Conservation (phyloP, 345 rosid genomes). For the Linum usitatissimum region DNA sequence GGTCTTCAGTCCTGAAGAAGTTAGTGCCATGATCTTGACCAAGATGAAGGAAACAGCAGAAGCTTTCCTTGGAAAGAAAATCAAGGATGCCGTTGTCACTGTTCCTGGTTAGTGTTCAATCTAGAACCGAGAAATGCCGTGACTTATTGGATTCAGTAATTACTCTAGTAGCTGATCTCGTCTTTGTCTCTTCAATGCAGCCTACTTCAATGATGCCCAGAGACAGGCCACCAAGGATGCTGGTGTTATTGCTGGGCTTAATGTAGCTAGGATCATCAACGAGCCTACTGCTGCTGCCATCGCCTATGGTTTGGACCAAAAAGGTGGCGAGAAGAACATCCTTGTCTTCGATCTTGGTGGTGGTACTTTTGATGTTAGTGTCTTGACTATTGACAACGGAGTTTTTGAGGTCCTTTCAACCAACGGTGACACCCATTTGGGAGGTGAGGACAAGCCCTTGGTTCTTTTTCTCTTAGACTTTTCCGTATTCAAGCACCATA, state of each 20-base stretch:
- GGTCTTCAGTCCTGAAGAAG: slow-evolving; percentile 22
- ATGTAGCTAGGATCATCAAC: slow-evolving; percentile 18
- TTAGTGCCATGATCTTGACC: slow-evolving; percentile 19
- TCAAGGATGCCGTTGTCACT: slow-evolving; percentile 25
- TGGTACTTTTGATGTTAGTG: slow-evolving; percentile 20
- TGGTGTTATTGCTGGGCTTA: slow-evolving; percentile 16
- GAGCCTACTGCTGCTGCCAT: slow-evolving; percentile 25
- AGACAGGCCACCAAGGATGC: slow-evolving; percentile 23
- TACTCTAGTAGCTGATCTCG: background rate
- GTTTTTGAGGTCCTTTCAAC: slow-evolving; percentile 20
- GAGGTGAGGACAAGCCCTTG: slow-evolving; percentile 8
- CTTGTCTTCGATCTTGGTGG: slow-evolving; percentile 22
- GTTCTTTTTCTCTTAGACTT: background rate
- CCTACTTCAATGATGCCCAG: slow-evolving; percentile 26
- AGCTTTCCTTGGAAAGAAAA: slow-evolving; percentile 27
- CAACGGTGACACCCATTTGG: slow-evolving; percentile 23
- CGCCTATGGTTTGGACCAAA: slow-evolving; percentile 23
- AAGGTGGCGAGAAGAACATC: slow-evolving; percentile 19
- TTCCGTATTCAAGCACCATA: background rate
- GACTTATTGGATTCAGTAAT: background rate
- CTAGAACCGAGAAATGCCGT: background rate
- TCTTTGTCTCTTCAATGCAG: background rate
- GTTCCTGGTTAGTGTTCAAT: slow-evolving; percentile 18
- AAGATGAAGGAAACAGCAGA: slow-evolving; percentile 28
- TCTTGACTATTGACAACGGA: slow-evolving; percentile 21